Conservation (phyloP, 2,329 filamentous ascomycete genomes). For the Thielaviopsis musarum region DNA sequence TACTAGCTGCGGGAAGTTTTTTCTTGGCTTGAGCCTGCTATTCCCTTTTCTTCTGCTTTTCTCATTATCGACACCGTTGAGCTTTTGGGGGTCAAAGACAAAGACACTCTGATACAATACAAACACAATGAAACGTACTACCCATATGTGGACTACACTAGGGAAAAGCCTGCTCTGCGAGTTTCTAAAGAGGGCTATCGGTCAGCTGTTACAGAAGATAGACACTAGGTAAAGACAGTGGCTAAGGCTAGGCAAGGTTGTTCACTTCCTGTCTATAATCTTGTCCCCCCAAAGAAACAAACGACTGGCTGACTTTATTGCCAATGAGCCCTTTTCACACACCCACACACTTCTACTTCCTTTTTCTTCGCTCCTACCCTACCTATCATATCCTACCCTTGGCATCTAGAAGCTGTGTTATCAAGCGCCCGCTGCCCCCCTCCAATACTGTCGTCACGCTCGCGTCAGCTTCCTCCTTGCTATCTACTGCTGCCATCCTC, state of each 20-base stretch:
- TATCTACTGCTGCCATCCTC: conserved; percentile 12
- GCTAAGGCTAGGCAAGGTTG: background rate
- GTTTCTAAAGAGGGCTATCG: background rate
- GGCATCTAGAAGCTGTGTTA: background rate
- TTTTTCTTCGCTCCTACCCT: background rate
- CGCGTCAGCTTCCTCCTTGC: background rate
- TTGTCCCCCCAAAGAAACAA: background rate
- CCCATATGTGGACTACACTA: background rate
- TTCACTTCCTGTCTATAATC: background rate
- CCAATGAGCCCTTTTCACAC: background rate
- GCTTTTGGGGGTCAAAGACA: background rate
- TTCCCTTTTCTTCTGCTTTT: background rate
- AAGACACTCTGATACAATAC: background rate
- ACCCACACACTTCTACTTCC: background rate
- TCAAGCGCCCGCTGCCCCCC: background rate
- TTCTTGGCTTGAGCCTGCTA: background rate
- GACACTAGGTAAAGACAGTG: background rate
- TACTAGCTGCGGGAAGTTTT: background rate
- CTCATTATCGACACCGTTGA: background rate
- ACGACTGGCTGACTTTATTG: background rate
- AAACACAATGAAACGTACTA: background rate
- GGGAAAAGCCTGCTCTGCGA: background rate
- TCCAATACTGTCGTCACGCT: background rate
- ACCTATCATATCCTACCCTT: background rate
- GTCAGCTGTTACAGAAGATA: background rate